Evolutionary conservation across 768 basidiomycete genomes (phyloP).

Genomic region (Baorangia bicolor): DNA sequence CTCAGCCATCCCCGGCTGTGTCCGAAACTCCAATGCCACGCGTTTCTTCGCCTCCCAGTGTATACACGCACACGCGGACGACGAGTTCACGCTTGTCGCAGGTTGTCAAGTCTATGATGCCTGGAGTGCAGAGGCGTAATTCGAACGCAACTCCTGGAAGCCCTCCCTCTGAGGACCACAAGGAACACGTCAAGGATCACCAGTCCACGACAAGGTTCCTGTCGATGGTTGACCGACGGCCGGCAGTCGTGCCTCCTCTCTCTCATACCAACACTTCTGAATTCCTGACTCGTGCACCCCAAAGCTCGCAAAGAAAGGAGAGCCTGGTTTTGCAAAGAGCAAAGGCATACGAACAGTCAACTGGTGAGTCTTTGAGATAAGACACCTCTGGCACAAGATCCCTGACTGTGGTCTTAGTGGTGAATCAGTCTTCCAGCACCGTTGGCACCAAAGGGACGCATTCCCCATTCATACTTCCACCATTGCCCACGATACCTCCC

Average conservation of each 20-base stretch:
- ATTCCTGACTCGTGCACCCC: conserved; percentile 6
- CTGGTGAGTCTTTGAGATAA: conserved; percentile 8
- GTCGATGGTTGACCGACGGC: conserved; percentile 17
- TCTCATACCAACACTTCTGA: conserved; percentile 5
- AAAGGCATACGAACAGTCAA: conserved; percentile 28
- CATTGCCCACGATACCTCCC: conserved; percentile 32
- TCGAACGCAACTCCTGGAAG: conserved; percentile 5
- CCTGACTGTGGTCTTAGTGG: conserved; percentile 1
- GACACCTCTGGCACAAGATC: not conserved
- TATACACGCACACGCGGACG: conserved; percentile 18
- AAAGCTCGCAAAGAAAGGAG: conserved; percentile 13
- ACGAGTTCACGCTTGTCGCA: conserved; percentile 21
- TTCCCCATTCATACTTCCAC: conserved; percentile 41
- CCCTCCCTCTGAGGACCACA: conserved; percentile 5
- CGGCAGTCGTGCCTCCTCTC: not conserved
- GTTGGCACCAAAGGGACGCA: not conserved
- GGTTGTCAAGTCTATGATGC: conserved; percentile 28
- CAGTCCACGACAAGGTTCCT: conserved; percentile 10
- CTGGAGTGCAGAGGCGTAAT: conserved; percentile 15
- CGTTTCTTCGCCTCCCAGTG: conserved; percentile 8
- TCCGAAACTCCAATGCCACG: conserved; percentile 19
- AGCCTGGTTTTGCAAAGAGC: conserved; percentile 33
- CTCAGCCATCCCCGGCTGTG: conserved; percentile 12
- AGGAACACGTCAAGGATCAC: conserved; percentile 6
- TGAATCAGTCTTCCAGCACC: not conserved